Percentiles rank a stretch among this genome's conserved stretches.
These are phyloP conservation scores for Phycomyces blakesleeanus DNA, from an alignment of 192 early-diverging fungal genomes.

Conservation along the genomic window DNA sequence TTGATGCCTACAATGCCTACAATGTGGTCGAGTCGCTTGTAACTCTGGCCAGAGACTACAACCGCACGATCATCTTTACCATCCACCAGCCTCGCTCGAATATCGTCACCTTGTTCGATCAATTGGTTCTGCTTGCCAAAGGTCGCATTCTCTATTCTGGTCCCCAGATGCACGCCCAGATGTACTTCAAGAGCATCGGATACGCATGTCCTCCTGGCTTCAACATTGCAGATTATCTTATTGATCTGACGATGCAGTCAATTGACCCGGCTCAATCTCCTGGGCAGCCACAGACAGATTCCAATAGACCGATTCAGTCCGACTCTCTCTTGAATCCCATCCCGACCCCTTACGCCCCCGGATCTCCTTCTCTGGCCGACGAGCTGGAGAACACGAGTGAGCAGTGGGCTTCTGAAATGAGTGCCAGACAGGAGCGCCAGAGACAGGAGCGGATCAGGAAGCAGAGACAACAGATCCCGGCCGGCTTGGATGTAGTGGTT, in stretches of 20 bases:
- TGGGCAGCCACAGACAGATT: not conserved
- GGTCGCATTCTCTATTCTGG: conserved; percentile 85
- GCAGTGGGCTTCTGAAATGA: conserved; percentile 23
- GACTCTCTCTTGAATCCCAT: not conserved
- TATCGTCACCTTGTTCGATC: conserved; percentile 89
- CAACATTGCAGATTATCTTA: conserved; percentile 88
- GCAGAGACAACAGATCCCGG: not conserved
- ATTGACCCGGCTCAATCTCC: conserved; percentile 6
- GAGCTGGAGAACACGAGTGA: conserved; percentile 24
- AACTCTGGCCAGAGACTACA: conserved; percentile 67
- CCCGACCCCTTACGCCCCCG: not conserved
- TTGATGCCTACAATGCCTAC: conserved; percentile 91
- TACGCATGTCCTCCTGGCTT: conserved; percentile 82
- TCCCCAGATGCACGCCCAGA: conserved; percentile 53
- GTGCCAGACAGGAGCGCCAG: conserved; percentile 6
- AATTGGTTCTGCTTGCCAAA: conserved; percentile 78
- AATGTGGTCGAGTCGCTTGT: conserved; percentile 92
- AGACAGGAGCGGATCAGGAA: not conserved
- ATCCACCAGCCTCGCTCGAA: conserved; percentile 95
- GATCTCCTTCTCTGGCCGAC: not conserved
- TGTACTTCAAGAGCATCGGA: conserved; percentile 73
- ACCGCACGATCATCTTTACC: conserved; percentile 84
- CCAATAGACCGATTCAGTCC: not conserved
- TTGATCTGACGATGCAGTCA: conserved; percentile 66
- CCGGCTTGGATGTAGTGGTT: conserved; percentile 11